A percentile compares a stretch with the other conserved stretches of the same genome.
Evolutionary conservation across 1,284 basidiomycete genomes (phyloP).

Genomic region (Cutaneotrichosporon arboriforme): DNA sequence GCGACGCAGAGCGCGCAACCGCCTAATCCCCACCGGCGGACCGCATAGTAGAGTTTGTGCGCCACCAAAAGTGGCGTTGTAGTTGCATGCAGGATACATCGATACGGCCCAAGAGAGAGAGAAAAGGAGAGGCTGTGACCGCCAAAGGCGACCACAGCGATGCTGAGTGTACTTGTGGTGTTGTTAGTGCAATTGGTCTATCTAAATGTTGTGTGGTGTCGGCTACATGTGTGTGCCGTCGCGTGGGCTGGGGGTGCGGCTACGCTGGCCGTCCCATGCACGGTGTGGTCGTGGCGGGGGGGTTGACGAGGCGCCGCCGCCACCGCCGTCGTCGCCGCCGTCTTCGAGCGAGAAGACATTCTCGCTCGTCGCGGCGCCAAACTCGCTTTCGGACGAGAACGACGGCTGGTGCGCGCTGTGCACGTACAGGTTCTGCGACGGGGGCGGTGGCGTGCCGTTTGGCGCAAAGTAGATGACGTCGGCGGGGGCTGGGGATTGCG

Average conservation of each 20-base stretch:
- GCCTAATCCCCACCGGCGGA: constrained; percentile 9
- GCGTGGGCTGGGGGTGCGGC: constrained; percentile 12
- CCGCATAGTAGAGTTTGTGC: constrained; percentile 2
- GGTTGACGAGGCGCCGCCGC: no score
- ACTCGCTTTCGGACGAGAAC: constrained; percentile 23
- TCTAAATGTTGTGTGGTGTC: background rate
- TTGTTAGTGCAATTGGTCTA: background rate
- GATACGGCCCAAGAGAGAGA: constrained; percentile 5
- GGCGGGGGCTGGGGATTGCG: background rate
- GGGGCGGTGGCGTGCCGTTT: background rate
- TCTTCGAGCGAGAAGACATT: constrained; percentile 27
- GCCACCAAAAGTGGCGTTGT: constrained; percentile 3
- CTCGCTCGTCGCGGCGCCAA: constrained; percentile 16
- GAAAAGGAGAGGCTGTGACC: background rate
- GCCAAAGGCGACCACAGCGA: no score
- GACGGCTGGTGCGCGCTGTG: constrained; percentile 13
- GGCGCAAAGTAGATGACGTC: background rate
- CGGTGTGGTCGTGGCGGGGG: constrained; percentile 9
- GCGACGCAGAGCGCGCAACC: constrained; percentile 15
- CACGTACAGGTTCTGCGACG: constrained; percentile 8
- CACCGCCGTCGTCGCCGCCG: constrained; percentile 4
- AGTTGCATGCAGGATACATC: constrained; percentile 25
- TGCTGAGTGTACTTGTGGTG: background rate
- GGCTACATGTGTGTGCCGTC: constrained; percentile 4
- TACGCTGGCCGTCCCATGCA: constrained; percentile 9